Conservation (phyloP, 441 rosid species). For the Flueggea neowawraea region DNA sequence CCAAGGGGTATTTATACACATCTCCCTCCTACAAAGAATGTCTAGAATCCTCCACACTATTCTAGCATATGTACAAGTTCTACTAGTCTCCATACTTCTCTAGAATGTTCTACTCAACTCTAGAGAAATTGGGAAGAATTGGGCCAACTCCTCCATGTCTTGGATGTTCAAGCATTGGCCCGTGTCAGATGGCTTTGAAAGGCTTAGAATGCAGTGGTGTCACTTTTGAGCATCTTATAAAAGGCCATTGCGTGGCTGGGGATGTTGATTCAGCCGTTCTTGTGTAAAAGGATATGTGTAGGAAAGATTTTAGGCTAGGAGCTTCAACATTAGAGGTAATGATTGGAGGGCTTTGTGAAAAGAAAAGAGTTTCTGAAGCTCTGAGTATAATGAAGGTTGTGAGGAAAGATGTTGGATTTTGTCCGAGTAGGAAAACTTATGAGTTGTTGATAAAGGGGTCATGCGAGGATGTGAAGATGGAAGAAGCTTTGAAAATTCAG, state of each 20-base stretch:
- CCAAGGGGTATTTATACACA: too few species aligned
- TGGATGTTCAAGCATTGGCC: too few species aligned
- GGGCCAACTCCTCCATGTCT: too few species aligned
- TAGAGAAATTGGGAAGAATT: too few species aligned
- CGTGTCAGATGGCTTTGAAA: conserved; percentile 52
- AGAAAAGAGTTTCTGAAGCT: conserved; percentile 46
- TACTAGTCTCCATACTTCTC: too few species aligned
- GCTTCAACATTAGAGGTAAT: conserved; percentile 41
- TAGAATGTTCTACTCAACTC: too few species aligned
- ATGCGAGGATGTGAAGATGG: conserved; percentile 55
- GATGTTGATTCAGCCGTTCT: conserved; percentile 50
- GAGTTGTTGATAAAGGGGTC: conserved; percentile 51
- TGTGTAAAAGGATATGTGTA: conserved; percentile 54
- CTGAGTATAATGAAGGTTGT: conserved; percentile 37
- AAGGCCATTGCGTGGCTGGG: conserved; percentile 52
- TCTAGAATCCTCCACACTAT: too few species aligned
- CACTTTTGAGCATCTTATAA: conserved; percentile 55
- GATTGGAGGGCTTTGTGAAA: conserved; percentile 41
- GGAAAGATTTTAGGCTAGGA: conserved; percentile 42
- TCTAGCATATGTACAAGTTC: too few species aligned
- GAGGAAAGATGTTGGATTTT: conserved; percentile 28
- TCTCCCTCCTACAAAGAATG: too few species aligned
- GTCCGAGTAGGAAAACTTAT: conserved; percentile 45
- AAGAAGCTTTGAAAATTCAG: conserved; percentile 70
- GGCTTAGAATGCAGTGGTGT: conserved; percentile 37